Base-by-base conservation (phyloP, 2,329 filamentous ascomycete species). In the Trichoderma sp. region DNA sequence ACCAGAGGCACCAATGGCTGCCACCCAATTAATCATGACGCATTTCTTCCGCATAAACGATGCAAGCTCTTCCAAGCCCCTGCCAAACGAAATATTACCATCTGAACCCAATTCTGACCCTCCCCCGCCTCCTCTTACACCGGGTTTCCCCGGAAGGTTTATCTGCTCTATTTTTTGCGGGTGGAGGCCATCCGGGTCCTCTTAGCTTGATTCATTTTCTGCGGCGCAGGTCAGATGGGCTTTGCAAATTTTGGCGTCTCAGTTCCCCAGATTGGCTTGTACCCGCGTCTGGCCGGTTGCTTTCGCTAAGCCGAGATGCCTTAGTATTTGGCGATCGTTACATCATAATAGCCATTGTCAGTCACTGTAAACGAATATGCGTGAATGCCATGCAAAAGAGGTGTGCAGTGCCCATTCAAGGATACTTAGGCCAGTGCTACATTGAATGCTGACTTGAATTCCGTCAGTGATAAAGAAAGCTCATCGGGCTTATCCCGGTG, bases 401-500 rank as follows among this genome's bases (percentile, higher is more conserved):
- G n/a, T 21, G 8, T 43, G n/a, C 19, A 24, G 4, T 55, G 21
- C 7, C 2, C 2, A 24, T 11, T 55, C 14, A 24, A 29, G 3
- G 21, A 13, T 8, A 19, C 24, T n/a, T n/a, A 10, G 8, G 16
- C 5, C 27, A 10, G 21, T 55, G 21, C 16, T 14, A 40, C 10
- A 63, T 27, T 3, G 19, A 52, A 35, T 62, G 52, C 27, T 62
- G 29, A 52, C 43, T 62, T 43, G 29, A 55, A 19, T 21, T 29
- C 16, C 1, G 13, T 49, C 35, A 49, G 35, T 35, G 43, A n/a
- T 11, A 8, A 11, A 13, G 47, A 49, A 49, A 24, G 47, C n/a
- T 1, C 66, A 33, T 68, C 66, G 66, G 66, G 43, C 57, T 68
- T 68, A 62, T 68, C 57, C 58, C 66, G 66, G 66, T 49, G 61